Percentiles rank a stretch among this genome's conserved stretches.
Evolutionary conservation across 2,329 filamentous ascomycete species (phyloP).

Genomic region (Ceratocystis albifundus): DNA sequence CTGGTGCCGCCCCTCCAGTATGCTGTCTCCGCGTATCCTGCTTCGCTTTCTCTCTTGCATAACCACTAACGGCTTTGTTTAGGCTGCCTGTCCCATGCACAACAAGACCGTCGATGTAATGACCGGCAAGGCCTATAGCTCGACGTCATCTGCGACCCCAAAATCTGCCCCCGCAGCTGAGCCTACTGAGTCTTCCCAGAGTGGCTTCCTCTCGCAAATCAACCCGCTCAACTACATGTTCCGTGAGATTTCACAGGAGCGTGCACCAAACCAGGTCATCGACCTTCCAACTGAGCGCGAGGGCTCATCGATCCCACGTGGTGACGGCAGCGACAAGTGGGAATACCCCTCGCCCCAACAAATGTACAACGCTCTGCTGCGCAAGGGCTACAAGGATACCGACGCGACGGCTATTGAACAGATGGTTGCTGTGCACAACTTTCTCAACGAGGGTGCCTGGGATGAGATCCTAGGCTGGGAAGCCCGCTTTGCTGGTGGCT

Average conservation of each 20-base stretch:
- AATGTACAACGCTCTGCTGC: conserved; percentile 97
- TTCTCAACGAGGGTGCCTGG: conserved; percentile 96
- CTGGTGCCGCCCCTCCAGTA: conserved; percentile 18
- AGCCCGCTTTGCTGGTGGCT: conserved; percentile 63
- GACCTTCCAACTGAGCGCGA: conserved; percentile 71
- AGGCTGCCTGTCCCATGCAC: conserved; percentile 50
- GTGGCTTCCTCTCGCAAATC: conserved; percentile 43
- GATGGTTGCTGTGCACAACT: conserved; percentile 98
- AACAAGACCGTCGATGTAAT: conserved; percentile 41
- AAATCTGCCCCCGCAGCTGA: conserved; percentile 38
- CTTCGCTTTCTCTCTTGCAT: neutral
- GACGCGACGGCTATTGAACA: conserved; percentile 85
- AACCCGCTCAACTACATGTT: conserved; percentile 93
- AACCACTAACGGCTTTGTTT: neutral
- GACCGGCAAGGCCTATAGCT: conserved; percentile 26
- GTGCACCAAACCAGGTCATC: conserved; percentile 58
- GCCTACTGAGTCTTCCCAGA: conserved; percentile 30
- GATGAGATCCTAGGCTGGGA: conserved; percentile 92
- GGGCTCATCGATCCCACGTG: conserved; percentile 80
- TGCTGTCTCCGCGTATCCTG: neutral
- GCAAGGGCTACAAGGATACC: conserved; percentile 92
- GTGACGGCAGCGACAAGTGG: conserved; percentile 69
- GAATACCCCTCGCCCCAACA: conserved; percentile 97
- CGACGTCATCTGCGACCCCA: conserved; percentile 27
- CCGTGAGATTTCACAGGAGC: conserved; percentile 67